Conservation (phyloP, 2,329 filamentous ascomycete genomes). For the Fusarium sp. region DNA sequence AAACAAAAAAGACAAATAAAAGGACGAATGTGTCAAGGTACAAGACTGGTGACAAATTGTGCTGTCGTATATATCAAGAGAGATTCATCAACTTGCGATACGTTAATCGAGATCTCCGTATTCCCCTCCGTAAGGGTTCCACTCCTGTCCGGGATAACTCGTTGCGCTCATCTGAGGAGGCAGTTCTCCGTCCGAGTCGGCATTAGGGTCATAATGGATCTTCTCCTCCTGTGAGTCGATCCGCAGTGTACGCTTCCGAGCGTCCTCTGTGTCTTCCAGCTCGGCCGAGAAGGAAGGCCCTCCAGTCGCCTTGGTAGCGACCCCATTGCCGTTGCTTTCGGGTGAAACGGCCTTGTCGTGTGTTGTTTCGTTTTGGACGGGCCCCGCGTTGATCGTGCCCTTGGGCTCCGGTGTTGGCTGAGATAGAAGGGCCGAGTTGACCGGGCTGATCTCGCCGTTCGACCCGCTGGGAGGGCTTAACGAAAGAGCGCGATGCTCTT, state of each 20-base stretch:
- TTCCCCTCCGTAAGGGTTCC: slow-evolving; percentile 66
- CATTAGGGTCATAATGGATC: slow-evolving; percentile 57
- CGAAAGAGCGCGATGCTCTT: slow-evolving; percentile 27
- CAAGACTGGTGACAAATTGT: slow-evolving; percentile 1
- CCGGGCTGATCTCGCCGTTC: slow-evolving; percentile 23
- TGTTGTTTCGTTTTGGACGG: background rate
- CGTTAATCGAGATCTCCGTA: slow-evolving; percentile 44
- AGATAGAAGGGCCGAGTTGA: slow-evolving; percentile 16
- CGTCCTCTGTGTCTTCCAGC: slow-evolving; percentile 57
- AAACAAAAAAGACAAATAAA: slow-evolving; percentile 1
- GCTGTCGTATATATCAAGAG: background rate
- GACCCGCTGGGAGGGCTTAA: slow-evolving; percentile 30
- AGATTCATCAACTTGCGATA: background rate
- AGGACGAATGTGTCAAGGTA: background rate
- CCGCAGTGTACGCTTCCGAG: slow-evolving; percentile 58
- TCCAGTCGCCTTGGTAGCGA: slow-evolving; percentile 1
- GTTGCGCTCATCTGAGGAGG: slow-evolving; percentile 73
- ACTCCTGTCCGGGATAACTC: slow-evolving; percentile 78
- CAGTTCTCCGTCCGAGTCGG: slow-evolving; percentile 46
- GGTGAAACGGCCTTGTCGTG: background rate
- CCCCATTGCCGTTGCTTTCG: slow-evolving; percentile 8
- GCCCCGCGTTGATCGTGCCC: background rate
- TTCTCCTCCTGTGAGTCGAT: slow-evolving; percentile 65
- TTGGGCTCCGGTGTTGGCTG: slow-evolving; percentile 10
- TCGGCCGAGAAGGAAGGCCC: slow-evolving; percentile 47